Conservation (phyloP, 768 basidiomycete species). For the Floccularia luteovirens region DNA sequence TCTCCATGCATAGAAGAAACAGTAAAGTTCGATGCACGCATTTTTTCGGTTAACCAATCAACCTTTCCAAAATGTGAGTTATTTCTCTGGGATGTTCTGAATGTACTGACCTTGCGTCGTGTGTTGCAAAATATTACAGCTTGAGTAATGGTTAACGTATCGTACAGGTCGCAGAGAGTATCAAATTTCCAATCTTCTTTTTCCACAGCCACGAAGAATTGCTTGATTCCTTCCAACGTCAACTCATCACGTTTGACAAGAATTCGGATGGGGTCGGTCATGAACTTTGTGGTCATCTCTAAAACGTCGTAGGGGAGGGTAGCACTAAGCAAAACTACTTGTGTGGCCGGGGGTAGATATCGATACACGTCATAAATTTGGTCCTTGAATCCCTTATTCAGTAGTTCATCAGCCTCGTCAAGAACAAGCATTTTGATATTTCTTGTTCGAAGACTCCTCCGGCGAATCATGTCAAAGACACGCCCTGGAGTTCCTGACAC, state of each 20-base stretch:
- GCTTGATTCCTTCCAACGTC: conserved; percentile 93
- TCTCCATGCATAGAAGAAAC: conserved; percentile 96
- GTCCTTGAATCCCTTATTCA: conserved; percentile 98
- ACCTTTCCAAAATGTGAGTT: conserved; percentile 39
- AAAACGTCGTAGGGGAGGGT: conserved; percentile 95
- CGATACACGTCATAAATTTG: conserved; percentile 99
- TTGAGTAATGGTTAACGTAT: conserved; percentile 97
- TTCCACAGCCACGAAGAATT: conserved; percentile 97
- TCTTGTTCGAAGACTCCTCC: conserved; percentile 85
- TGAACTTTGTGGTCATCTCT: conserved; percentile 99
- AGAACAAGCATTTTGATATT: conserved; percentile 98
- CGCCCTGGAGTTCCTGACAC: conserved; percentile 97
- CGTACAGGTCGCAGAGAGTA: conserved; percentile 94
- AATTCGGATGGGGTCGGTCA: conserved; percentile 97
- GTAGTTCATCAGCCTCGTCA: conserved; percentile 92
- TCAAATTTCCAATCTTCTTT: conserved; percentile 99
- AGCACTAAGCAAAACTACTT: conserved; percentile 94
- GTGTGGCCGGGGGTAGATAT: conserved; percentile 93
- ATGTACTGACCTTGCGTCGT: conserved; percentile 70
- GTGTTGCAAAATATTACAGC: conserved; percentile 99
- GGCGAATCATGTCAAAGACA: conserved; percentile 98
- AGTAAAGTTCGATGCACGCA: conserved; percentile 98
- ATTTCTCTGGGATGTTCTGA: not conserved
- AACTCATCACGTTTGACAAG: conserved; percentile 99
- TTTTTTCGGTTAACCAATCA: conserved; percentile 98